Conservation (phyloP, 1,284 basidiomycete genomes). For the Ganoderma meredithae region DNA sequence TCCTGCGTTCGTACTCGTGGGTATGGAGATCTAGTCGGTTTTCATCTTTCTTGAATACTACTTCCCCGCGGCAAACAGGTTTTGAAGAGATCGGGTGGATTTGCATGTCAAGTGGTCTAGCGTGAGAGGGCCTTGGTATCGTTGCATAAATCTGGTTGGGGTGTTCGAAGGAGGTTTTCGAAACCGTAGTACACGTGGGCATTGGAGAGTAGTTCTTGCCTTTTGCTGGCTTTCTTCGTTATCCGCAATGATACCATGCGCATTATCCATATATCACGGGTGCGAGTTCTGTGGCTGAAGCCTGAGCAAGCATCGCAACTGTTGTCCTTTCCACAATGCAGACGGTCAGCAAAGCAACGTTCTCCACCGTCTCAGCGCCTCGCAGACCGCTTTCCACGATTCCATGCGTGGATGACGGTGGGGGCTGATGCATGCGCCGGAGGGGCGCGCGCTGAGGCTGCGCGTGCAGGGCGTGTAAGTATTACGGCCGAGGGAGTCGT, state of each 20-base stretch:
- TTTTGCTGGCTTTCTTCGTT: not conserved
- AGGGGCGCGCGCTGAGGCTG: not conserved
- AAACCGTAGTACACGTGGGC: conserved; percentile 9
- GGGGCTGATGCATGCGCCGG: not conserved
- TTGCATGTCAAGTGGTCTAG: conserved; percentile 10
- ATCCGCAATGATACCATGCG: conserved; percentile 1
- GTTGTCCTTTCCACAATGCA: not conserved
- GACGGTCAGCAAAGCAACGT: not conserved
- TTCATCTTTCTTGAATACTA: not conserved
- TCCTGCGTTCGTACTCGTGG: conserved; percentile 76
- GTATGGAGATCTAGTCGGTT: conserved; percentile 67
- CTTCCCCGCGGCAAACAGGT: not conserved
- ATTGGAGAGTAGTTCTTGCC: conserved; percentile 17
- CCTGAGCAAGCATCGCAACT: not conserved
- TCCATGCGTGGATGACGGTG: not conserved
- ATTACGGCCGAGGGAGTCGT: not conserved
- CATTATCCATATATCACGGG: not conserved
- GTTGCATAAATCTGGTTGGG: conserved; percentile 14
- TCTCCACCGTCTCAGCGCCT: not conserved
- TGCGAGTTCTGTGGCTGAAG: not conserved
- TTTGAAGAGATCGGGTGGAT: not conserved
- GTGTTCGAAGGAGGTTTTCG: conserved; percentile 4
- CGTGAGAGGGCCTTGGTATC: conserved; percentile 20
- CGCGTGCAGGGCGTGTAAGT: not conserved
- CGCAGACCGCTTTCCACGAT: not conserved